Conservation (phyloP, 1,284 basidiomycete genomes). For the Malassezia restricta region DNA sequence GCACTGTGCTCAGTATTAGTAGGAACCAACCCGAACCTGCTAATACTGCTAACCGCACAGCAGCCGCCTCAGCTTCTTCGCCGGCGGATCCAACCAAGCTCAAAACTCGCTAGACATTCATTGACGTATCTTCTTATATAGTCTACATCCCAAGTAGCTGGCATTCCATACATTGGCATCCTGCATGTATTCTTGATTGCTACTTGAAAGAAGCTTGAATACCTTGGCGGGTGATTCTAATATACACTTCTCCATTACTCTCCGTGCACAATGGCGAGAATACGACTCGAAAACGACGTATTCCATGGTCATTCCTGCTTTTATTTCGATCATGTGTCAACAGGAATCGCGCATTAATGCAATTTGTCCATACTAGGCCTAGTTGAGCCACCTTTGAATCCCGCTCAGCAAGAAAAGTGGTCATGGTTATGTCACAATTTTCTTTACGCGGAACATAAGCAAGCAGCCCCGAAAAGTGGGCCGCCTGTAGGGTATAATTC, state of each 20-base stretch:
- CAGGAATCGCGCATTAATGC: slow-evolving; percentile 23
- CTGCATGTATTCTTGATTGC: background rate
- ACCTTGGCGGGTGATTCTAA: slow-evolving; percentile 1
- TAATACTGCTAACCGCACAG: slow-evolving; percentile 8
- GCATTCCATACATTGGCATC: background rate
- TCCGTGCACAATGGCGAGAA: slow-evolving; percentile 4
- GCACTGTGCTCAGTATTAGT: slow-evolving; percentile 35
- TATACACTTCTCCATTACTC: background rate
- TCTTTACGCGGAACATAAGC: slow-evolving; percentile 2
- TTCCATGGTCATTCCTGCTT: background rate
- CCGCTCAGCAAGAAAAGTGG: background rate
- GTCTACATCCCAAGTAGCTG: too few relatives aligned
- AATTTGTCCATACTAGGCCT: slow-evolving; percentile 30
- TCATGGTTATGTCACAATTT: background rate
- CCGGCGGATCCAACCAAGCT: slow-evolving; percentile 11
- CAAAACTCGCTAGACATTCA: slow-evolving; percentile 10
- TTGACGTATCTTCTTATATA: background rate
- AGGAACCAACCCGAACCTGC: slow-evolving; percentile 15
- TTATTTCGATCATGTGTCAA: slow-evolving; percentile 5
- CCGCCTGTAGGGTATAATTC: background rate
- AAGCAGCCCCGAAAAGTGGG: slow-evolving; percentile 10
- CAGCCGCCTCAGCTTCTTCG: background rate
- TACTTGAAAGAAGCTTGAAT: background rate
- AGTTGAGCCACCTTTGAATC: slow-evolving; percentile 23
- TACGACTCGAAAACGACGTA: slow-evolving; percentile 7